A percentile compares a stretch with the other conserved stretches of the same genome.
Conservation (phyloP, 305 asterid genomes). For the Fraxinus paxiana region DNA sequence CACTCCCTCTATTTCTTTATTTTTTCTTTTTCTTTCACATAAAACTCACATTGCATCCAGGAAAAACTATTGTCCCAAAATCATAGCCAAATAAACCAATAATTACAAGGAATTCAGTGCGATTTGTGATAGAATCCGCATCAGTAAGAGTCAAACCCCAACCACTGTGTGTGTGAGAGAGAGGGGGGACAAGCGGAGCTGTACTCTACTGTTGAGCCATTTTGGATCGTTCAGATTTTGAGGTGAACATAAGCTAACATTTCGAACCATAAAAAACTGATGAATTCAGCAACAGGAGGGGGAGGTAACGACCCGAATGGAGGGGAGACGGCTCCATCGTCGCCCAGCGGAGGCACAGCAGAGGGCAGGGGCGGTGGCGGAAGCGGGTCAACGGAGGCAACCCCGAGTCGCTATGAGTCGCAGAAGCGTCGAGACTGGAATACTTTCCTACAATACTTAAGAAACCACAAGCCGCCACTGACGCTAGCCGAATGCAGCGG, state of each 20-base stretch:
- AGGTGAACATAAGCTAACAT: background rate
- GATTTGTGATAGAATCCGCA: background rate
- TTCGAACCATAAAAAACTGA: background rate
- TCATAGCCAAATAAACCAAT: background rate
- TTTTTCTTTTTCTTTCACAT: background rate
- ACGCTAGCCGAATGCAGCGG: conserved; percentile 36
- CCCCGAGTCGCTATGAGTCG: conserved; percentile 65
- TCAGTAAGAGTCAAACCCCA: background rate
- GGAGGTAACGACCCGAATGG: conserved; percentile 26
- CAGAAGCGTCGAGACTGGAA: conserved; percentile 40
- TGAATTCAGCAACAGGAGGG: conserved; percentile 49
- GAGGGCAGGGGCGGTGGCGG: conserved; percentile 2
- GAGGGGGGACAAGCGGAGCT: background rate
- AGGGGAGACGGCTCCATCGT: conserved; percentile 29
- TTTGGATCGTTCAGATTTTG: background rate
- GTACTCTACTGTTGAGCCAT: background rate
- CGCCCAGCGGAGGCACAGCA: background rate
- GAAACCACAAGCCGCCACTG: conserved; percentile 54
- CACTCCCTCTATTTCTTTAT: conserved; percentile 1
- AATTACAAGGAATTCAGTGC: background rate
- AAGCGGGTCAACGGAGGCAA: conserved; percentile 34
- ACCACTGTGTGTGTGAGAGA: background rate
- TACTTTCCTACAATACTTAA: conserved; percentile 63
- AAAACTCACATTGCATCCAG: background rate
- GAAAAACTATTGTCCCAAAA: background rate